Evolutionary conservation across 768 basidiomycete genomes (phyloP), one percentile per base, ranked within the genome.

Genomic region (Guyanaporus albipodus): DNA sequence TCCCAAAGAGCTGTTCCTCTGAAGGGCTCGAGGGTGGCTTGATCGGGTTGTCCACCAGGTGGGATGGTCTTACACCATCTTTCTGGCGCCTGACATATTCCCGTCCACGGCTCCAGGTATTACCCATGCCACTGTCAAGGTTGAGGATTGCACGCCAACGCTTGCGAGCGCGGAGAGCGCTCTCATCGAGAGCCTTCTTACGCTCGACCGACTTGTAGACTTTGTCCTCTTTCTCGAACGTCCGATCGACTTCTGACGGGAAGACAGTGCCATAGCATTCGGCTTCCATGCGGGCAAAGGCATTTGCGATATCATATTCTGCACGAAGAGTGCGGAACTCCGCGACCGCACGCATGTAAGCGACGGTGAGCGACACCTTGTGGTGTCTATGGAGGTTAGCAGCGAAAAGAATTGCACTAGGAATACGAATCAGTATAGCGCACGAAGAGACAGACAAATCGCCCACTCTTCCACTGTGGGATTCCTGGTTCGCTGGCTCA

Each of bases 321-420:
- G 91, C 83, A 31, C 93, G 84, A 32, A 99, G 76, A 14, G 90
- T 73, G 37, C 90, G 87, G 70, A 93, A 99, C 66, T 98, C 91
- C 6, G 82, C 75, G 9, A 93, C 75, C 23, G 91, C 85, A 10
- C 73, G 69, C 2, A 77, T 74, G 65, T 99, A 99, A 11, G 96
- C 95, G 37, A 82, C 68, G 4, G 87, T 81, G 23, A 96, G 71
- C 0, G 89, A 73, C 26, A 81, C 44, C 7, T 63, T 49, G 61
- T 91, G 86, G 48, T 78, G 52, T 50, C 79, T 67, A 64, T 91
- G 79, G 12, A 98, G 73, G 63, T 85, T 90, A 32, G 87, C 68
- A n/a, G 85, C 75, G 66, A 87, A 97, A 39, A 75, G 77, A 45
- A 98, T 76, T 21, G 79, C 80, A 63, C 96, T 99, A 57, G 41